Conservation (phyloP, 805 yeast species). For the Metschnikowia cerradonensis region DNA sequence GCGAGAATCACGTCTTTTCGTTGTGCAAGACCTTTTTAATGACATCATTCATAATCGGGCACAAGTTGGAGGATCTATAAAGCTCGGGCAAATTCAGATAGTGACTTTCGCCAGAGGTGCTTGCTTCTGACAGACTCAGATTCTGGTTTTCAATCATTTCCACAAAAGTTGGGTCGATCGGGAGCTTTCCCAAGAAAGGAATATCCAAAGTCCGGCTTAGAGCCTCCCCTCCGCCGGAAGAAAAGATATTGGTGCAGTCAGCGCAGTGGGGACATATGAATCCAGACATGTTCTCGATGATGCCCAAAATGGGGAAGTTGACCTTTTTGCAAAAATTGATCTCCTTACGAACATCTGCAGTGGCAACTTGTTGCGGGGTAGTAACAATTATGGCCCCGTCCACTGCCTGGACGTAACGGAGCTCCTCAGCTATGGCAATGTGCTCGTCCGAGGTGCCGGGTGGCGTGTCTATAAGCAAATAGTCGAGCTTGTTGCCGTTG, state of each 20-base stretch:
- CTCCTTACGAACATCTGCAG: constrained; percentile 93
- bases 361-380: constrained; percentile 91
- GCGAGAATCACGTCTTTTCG: not conserved
- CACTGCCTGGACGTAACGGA: constrained; percentile 57
- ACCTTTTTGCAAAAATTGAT: constrained; percentile 89
- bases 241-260: constrained; percentile 88
- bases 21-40: constrained; percentile 32
- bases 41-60: constrained; percentile 35
- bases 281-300: constrained; percentile 96
- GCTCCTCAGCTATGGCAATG: constrained; percentile 91
- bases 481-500: constrained; percentile 61
- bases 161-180: constrained; percentile 90
- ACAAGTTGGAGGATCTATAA: constrained; percentile 33
- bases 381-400: constrained; percentile 96
- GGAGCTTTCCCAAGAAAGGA: constrained; percentile 79
- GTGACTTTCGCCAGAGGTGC: not conserved
- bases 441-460: constrained; percentile 99
- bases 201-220: constrained; percentile 61
- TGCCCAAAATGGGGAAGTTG: constrained; percentile 72
- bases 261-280: constrained; percentile 91
- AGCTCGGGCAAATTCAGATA: constrained; percentile 24
- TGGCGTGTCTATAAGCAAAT: constrained; percentile 89
- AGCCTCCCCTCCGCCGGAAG: constrained; percentile 84
- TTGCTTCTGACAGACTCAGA: constrained; percentile 12
- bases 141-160: constrained; percentile 74